Evolutionary conservation across 2,329 filamentous ascomycete genomes (phyloP), one percentile per base, ranked within the genome.

Genomic region (Fusarium kyushuense): DNA sequence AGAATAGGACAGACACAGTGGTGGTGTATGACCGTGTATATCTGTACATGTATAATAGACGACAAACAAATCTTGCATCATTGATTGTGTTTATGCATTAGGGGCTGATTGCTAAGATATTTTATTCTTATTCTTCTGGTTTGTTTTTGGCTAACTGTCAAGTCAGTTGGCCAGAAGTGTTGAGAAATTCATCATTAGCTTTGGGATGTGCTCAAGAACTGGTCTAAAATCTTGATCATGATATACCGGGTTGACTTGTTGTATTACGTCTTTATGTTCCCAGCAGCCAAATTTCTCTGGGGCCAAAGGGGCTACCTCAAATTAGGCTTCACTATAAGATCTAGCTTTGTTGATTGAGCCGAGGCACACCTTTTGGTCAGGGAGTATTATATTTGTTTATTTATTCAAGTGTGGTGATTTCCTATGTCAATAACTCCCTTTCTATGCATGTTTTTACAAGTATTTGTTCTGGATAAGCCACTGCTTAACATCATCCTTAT

Each of bases 401-500:
- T 61, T 23, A 36, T 60, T 41, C 13, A 43, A 41, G 46, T 36
- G 33, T 35, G 27, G 23, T 29, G 23, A 40, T 42, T 25, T 38
- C 29, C 4, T 29, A 13, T 43, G 3, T 13, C 33, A 19, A 14
- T 25, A 47, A 47, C 29, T 29, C 33, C 19, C 41, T 2, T 41
- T 38, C 30, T 42, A 48, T 63, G 25, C 29, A 47, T 19, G 55
- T 48, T 41, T 57, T 61, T 70, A 77, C 42, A 75, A 48, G 27
- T 75, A 76, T 23, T 74, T 74, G 54, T 76, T 76, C 23, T 74
- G 57, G 21, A 43, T 45, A 25, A 76, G 67, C 90, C 91, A 94
- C 40, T 75, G 66, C 58, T 74, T 69, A 54, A 97, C 92, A 79
- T 97, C 93, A 29, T 87, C 85, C 42, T 85, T 84, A 79, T 97